These are phyloP conservation scores for Tranzscheliella williamsii DNA, from an alignment of 1,284 basidiomycete genomes.

Conservation along the genomic window DNA sequence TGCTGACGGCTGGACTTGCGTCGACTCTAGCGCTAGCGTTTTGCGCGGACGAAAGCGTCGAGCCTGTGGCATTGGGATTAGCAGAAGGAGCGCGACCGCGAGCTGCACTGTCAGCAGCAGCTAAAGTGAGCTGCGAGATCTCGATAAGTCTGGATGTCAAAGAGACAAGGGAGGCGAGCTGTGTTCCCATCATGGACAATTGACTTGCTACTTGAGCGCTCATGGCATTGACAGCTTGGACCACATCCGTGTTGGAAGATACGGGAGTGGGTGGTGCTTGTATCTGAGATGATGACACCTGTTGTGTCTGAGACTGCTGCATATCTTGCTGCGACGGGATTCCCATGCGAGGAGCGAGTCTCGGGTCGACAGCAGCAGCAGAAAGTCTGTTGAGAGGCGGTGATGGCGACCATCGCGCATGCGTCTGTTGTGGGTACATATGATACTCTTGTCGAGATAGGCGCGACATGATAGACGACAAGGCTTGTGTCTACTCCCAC, in stretches of 20 bases:
- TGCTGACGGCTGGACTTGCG: conserved; percentile 16
- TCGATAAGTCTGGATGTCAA: conserved; percentile 36
- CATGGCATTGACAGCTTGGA: conserved; percentile 36
- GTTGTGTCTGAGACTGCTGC: conserved; percentile 22
- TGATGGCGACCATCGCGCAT: conserved; percentile 35
- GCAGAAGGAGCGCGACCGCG: not conserved
- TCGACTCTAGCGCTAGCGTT: conserved; percentile 4
- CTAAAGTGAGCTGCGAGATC: conserved; percentile 20
- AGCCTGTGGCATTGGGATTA: not conserved
- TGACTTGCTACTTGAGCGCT: conserved; percentile 30
- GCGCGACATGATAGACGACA: conserved; percentile 39
- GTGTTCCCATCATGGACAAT: conserved; percentile 31
- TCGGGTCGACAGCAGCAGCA: conserved; percentile 14
- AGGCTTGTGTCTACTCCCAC: no score
- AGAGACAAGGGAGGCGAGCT: conserved; percentile 33
- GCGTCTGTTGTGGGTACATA: conserved; percentile 19
- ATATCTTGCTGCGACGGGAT: conserved; percentile 17
- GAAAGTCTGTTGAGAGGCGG: conserved; percentile 35
- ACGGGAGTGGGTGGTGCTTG: conserved; percentile 2
- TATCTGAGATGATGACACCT: conserved; percentile 13
- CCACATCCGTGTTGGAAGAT: conserved; percentile 19
- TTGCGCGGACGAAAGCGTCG: not conserved
- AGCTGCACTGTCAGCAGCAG: conserved; percentile 4
- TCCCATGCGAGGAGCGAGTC: conserved; percentile 20
- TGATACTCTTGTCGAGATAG: conserved; percentile 36